A percentile compares a stretch with the other conserved stretches of the same genome.
phyloP scores from a whole-genome alignment of 2,329 filamentous ascomycete species.

The Mycosphaerella sp. region DNA sequence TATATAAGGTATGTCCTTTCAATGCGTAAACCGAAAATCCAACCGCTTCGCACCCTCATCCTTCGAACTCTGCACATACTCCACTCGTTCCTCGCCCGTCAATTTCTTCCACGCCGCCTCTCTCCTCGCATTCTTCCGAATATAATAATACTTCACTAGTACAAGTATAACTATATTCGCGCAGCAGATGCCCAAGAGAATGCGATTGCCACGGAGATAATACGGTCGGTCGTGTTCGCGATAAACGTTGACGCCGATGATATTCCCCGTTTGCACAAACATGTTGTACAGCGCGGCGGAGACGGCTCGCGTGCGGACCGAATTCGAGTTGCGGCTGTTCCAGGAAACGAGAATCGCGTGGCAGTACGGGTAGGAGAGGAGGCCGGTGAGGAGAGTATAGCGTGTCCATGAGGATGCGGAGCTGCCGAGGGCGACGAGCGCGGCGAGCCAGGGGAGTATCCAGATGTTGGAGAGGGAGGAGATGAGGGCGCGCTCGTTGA shows the following conservation, averaged over 20 bases:
- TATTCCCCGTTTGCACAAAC: constrained; percentile 40
- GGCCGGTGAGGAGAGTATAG: constrained; percentile 35
- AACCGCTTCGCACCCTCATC: constrained; percentile 36
- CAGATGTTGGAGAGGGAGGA: constrained; percentile 43
- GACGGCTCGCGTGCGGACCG: constrained; percentile 40
- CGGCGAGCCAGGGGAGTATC: constrained; percentile 54
- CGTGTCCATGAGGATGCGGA: constrained; percentile 35
- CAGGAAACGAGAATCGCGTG: constrained; percentile 42
- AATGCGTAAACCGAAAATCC: constrained; percentile 33
- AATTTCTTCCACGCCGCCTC: constrained; percentile 37
- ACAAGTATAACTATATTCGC: constrained; percentile 30
- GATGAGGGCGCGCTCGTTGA: constrained; percentile 49
- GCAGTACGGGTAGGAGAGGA: constrained; percentile 40
- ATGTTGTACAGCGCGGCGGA: constrained; percentile 40
- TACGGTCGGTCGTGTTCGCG: constrained; percentile 42
- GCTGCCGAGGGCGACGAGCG: constrained; percentile 35
- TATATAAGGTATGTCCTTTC: neutral
- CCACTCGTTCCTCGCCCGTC: constrained; percentile 30
- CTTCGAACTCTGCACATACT: constrained; percentile 33
- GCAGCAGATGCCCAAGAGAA: constrained; percentile 29
- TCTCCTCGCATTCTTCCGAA: constrained; percentile 28
- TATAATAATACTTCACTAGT: constrained; percentile 33
- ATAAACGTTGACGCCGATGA: constrained; percentile 46
- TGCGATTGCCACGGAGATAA: constrained; percentile 39
- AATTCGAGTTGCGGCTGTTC: constrained; percentile 39